A percentile compares a stretch with the other conserved stretches of the same genome.
These are phyloP conservation scores for Cryptosporidium bovis DNA, from an alignment of 169 alveolate species.

Conservation along the genomic window DNA sequence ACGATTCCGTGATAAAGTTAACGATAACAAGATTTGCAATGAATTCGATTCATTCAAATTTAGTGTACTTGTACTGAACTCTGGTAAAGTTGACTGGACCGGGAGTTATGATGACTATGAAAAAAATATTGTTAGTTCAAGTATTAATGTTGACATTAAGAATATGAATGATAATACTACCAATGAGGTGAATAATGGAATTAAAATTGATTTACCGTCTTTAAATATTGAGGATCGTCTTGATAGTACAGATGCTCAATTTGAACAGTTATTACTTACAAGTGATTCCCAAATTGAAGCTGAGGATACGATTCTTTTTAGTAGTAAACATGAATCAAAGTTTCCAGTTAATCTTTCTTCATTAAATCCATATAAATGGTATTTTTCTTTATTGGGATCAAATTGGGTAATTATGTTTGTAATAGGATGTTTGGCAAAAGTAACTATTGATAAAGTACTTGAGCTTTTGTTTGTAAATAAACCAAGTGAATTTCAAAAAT, in stretches of 20 bases:
- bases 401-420: conserved; percentile 40
- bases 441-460: conserved; percentile 39
- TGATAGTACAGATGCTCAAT: conserved; percentile 50
- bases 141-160: background rate
- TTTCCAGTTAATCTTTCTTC: conserved; percentile 5
- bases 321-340: background rate
- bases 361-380: conserved; percentile 26
- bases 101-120: conserved; percentile 54
- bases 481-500: background rate
- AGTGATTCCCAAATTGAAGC: background rate
- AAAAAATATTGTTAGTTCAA: background rate
- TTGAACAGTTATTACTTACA: conserved; percentile 8
- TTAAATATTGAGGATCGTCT: conserved; percentile 27
- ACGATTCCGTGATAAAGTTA: background rate
- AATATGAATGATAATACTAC: background rate
- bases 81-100: conserved; percentile 51
- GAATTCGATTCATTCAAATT: conserved; percentile 15
- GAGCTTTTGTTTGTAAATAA: conserved; percentile 41
- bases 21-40: background rate
- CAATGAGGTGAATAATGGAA: background rate
- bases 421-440: conserved; percentile 47
- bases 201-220: background rate
- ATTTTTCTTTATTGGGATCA: conserved; percentile 26
- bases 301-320: background rate
- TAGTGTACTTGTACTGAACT: conserved; percentile 42